A percentile compares a stretch with the other conserved stretches of the same genome.
These are phyloP conservation scores for Chalaropsis thielavioides DNA, from an alignment of 2,329 filamentous ascomycete species.

Conservation along the genomic window DNA sequence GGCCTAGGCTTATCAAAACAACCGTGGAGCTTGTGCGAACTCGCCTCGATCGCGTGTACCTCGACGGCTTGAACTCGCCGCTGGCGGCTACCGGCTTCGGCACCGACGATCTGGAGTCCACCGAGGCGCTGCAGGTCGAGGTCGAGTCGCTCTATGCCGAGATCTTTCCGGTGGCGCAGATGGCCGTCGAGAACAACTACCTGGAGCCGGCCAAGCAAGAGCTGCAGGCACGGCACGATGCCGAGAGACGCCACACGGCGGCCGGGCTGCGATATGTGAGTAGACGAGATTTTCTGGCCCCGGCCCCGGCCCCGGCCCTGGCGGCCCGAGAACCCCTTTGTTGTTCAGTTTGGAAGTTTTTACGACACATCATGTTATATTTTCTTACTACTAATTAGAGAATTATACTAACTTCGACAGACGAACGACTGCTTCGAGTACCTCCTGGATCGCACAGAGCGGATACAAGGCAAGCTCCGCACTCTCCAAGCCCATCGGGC, in stretches of 20 bases:
- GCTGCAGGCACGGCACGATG: slow-evolving; percentile 30
- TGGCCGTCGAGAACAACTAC: slow-evolving; percentile 55
- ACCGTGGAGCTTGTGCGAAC: slow-evolving; percentile 42
- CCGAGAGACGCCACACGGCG: slow-evolving; percentile 31
- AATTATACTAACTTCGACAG: slow-evolving; percentile 25
- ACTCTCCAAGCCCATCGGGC: neutral
- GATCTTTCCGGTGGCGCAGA: slow-evolving; percentile 53
- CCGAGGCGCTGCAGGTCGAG: slow-evolving; percentile 43
- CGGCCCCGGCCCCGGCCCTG: too few relatives aligned
- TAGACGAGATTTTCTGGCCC: neutral
- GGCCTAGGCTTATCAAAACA: slow-evolving; percentile 37
- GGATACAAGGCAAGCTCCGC: neutral
- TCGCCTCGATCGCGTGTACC: slow-evolving; percentile 40
- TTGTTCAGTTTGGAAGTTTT: too few relatives aligned
- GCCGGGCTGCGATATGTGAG: slow-evolving; percentile 39
- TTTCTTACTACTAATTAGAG: neutral
- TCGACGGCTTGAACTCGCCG: slow-evolving; percentile 28
- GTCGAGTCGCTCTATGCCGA: slow-evolving; percentile 56
- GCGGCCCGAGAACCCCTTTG: too few relatives aligned
- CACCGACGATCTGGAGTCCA: slow-evolving; percentile 26
- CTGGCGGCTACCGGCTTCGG: slow-evolving; percentile 22
- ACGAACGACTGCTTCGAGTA: slow-evolving; percentile 36
- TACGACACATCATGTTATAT: neutral
- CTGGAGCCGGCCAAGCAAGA: slow-evolving; percentile 43
- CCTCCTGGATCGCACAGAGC: slow-evolving; percentile 21